These are phyloP conservation scores for Spatholobus suberectus DNA, from an alignment of 306 rosid genomes.

Conservation along the genomic window DNA sequence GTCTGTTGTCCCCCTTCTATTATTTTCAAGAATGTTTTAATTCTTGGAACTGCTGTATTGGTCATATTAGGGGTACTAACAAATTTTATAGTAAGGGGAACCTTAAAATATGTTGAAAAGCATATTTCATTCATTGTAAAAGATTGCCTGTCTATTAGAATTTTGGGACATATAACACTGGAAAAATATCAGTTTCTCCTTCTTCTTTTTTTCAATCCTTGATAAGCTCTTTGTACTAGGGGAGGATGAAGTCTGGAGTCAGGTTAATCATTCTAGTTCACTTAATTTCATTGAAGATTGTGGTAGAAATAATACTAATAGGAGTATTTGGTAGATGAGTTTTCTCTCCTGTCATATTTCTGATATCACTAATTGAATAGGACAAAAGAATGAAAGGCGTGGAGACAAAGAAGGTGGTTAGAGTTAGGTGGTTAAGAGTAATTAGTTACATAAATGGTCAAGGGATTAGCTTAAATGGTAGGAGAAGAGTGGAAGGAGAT, in stretches of 20 bases:
- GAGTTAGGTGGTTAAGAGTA: neutral
- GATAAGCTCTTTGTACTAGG: constrained; percentile 9
- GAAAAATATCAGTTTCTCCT: neutral
- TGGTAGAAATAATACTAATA: neutral
- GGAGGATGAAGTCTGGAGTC: constrained; percentile 21
- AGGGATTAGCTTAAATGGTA: neutral
- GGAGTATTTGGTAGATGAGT: neutral
- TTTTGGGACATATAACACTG: neutral
- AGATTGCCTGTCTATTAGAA: neutral
- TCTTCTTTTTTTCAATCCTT: neutral
- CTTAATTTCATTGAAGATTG: neutral
- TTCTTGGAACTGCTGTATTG: neutral
- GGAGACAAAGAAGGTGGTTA: too few species aligned
- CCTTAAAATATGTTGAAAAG: constrained; percentile 4
- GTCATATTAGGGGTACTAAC: neutral
- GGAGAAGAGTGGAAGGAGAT: neutral
- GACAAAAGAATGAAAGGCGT: neutral
- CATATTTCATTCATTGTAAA: constrained; percentile 10
- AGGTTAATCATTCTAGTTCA: constrained; percentile 12
- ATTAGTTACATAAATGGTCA: neutral
- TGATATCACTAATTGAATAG: neutral
- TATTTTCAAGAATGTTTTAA: constrained; percentile 13
- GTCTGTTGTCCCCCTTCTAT: constrained; percentile 43
- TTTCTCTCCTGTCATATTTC: constrained; percentile 5
- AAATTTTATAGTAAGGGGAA: constrained; percentile 11